These are phyloP conservation scores for Lactifluus rugatus DNA, from an alignment of 768 basidiomycete genomes.

Conservation along the genomic window DNA sequence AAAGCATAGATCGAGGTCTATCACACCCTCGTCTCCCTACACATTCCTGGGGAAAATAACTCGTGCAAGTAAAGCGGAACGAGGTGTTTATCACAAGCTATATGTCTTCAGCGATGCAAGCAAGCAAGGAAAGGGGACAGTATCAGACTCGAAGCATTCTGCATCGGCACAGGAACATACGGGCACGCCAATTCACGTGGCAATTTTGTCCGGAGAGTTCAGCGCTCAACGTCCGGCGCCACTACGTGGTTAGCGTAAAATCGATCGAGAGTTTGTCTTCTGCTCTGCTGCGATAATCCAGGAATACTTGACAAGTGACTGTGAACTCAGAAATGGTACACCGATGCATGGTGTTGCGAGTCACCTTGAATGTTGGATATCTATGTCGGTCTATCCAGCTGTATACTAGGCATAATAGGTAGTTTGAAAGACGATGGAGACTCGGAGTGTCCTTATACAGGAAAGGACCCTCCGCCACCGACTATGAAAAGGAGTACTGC, in stretches of 20 bases:
- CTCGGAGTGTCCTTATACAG: background rate
- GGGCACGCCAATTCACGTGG: background rate
- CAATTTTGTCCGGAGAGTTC: background rate
- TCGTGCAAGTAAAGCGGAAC: background rate
- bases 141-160: background rate
- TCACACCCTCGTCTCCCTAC: background rate
- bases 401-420: background rate
- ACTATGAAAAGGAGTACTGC: background rate
- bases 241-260: slow-evolving; percentile 33
- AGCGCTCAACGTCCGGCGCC: slow-evolving; percentile 20
- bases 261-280: background rate
- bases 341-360: slow-evolving; percentile 47
- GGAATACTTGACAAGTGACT: background rate
- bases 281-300: slow-evolving; percentile 37
- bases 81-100: background rate
- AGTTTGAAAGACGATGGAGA: background rate
- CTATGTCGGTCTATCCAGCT: slow-evolving; percentile 32
- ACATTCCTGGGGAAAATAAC: background rate
- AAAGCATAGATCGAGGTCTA: background rate
- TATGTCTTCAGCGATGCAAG: background rate
- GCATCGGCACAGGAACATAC: background rate
- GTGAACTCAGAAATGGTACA: slow-evolving; percentile 27
- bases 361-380: slow-evolving; percentile 54
- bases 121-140: background rate
- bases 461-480: background rate